Base-by-base conservation (phyloP, 108 stramenopile species). In the Skeletonema costatum region DNA sequence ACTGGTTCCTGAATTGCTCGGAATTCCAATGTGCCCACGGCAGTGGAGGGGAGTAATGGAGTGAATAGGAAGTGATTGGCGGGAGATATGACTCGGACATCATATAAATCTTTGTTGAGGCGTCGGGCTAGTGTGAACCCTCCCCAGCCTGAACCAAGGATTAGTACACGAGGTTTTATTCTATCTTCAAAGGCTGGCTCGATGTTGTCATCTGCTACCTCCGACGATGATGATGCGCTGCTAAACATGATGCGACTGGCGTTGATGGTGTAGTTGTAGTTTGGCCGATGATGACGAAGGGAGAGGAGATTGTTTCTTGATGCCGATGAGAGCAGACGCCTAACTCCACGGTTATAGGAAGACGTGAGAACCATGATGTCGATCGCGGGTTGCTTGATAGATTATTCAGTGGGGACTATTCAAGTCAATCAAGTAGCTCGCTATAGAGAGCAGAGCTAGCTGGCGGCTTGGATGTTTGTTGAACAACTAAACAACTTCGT, bases 11-110 rank as follows among this genome's bases (percentile, higher is more conserved):
- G 95, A 56, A 98, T 96, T 64, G 89, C 87, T 5, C 97, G 93
- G 80, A 96, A 97, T 71, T 97, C 96, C 53, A 99, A 84, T 3
- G 99, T 98, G 0, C 99, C 99, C n/a, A 98, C 98, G 7, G 98
- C 95, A 9, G 98, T 97, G 16, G 84, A 86, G 13, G 99, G 97
- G 5, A 99, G 85, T 19, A 99, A 84, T 16, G 99, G 98, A 7
- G 98, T 99, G 86, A 99, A 99, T 32, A 98, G 80, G 80, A 98
- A 98, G 82, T 99, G 96, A 71, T 97, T 95, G 70, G 84, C 76
- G 33, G 97, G 97, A n/a, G 90, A 90, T 17, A 99, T 71, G 32
- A 99, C 76, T 2, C 85, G 85, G 0, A 89, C 85, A 59, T 89
- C 85, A 61, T 72, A 86, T 11, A 69, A 60, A 4, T 73, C 51